Percentiles rank a stretch among this genome's conserved stretches.
Conservation (phyloP, 805 yeast genomes). For the Hanseniaspora singularis region DNA sequence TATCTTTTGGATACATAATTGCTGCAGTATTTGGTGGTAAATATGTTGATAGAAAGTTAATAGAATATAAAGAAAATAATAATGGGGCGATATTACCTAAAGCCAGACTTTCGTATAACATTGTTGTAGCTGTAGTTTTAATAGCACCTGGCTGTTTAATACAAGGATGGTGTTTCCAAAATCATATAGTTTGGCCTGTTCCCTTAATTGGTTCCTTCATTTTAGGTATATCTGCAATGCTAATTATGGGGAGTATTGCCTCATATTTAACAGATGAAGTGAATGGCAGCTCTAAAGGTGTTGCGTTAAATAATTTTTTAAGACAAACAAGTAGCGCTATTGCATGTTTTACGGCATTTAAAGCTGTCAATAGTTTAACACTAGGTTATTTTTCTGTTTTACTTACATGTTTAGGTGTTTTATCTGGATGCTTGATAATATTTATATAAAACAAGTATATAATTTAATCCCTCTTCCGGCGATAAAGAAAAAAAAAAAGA, state of each 20-base stretch:
- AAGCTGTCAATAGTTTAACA: no score
- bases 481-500: no score
- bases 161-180: slow-evolving; percentile 75
- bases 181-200: slow-evolving; percentile 56
- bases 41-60: slow-evolving; percentile 57
- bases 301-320: slow-evolving; percentile 65
- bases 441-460: no score
- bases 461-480: no score
- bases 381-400: no score
- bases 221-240: slow-evolving; percentile 74
- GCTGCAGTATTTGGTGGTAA: slow-evolving; percentile 72
- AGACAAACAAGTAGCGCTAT: slow-evolving; percentile 63
- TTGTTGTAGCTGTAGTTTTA: slow-evolving; percentile 48
- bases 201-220: slow-evolving; percentile 73
- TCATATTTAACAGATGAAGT: slow-evolving; percentile 72
- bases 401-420: no score
- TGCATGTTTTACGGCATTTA: slow-evolving; percentile 41
- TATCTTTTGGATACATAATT: slow-evolving; percentile 60
- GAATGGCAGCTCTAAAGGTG: slow-evolving; percentile 75
- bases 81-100: slow-evolving; percentile 58
- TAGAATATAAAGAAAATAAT: slow-evolving; percentile 42
- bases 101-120: slow-evolving; percentile 64
- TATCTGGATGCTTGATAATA: no score
- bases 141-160: slow-evolving; percentile 56
- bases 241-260: slow-evolving; percentile 65